Evolutionary conservation across 805 yeast species (phyloP), one percentile per base, ranked within the genome.

Genomic region (Yamadazyma laniorum): DNA sequence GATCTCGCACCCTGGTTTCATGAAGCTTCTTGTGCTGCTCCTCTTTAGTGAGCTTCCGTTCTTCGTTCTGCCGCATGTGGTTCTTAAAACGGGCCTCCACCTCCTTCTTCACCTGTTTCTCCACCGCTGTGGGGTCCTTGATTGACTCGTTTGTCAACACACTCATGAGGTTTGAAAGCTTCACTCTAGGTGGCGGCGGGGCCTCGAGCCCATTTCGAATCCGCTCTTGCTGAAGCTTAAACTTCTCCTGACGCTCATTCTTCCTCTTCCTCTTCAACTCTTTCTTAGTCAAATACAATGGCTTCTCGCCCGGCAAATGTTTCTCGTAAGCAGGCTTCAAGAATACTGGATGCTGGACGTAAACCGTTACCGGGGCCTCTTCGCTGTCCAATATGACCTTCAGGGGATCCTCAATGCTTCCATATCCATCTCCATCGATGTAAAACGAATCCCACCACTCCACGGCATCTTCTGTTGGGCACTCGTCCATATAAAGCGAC

Each of bases 401-500:
- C 1, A 35, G 29, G 3, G 38, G 44, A 8, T 28, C 32, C 8
- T 61, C 63, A 4, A 58, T 51, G 27, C 64, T 51, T 1, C 55
- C 55, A 47, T 75, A 72, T 28, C 53, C 53, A 11, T 11, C 16
- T 3, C 29, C 39, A 27, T 56, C 56, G 2, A 84, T 48, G 33
- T 77, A 75, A 2, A 77, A 77, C 37, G 61, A 56, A 61, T 91
- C 96, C 97, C 97, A 91, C 96, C 96, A 88, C 58, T 89, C 96
- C 2, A 80, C 59, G 5, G 23, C 23, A 15, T 27, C 32, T 2
- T 40, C 44, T 0, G 95, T 95, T 1, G 90, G 89, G 14, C 43
- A 52, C 0, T 52, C 55, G 0, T 64, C 63, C 36, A 63, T 58
- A 51, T 72, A 84, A 6, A 63, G 55, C 14, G 77, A 74, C 51